phyloP scores from a whole-genome alignment of 164 flowering plant species.

The Annona squamosa region DNA sequence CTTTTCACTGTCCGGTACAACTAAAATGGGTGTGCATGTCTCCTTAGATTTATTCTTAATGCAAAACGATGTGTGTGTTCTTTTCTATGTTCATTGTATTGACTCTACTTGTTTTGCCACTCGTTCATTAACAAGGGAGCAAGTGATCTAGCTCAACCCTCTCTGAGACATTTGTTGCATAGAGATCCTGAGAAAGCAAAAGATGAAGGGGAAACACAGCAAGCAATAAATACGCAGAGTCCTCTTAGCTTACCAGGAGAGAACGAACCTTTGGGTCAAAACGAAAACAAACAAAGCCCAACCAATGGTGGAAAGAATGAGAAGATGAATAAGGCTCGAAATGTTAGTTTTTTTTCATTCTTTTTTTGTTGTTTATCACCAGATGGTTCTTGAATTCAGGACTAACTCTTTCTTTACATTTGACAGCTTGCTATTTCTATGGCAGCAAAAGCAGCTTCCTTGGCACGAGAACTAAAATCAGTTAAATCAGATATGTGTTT shows the following conservation, averaged over 20 bases:
- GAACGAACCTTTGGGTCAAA: conserved; percentile 17
- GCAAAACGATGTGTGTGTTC: no score
- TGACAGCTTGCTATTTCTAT: conserved; percentile 75
- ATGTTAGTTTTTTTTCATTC: conserved; percentile 32
- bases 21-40: no score
- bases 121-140: conserved; percentile 49
- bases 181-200: conserved; percentile 21
- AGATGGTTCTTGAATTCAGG: not conserved
- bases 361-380: not conserved
- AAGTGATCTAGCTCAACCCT: conserved; percentile 57
- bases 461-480: conserved; percentile 74
- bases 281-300: conserved; percentile 25
- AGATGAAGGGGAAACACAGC: conserved; percentile 16
- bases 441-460: conserved; percentile 72
- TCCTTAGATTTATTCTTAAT: no score
- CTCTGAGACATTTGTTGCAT: conserved; percentile 51
- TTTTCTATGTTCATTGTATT: not conserved
- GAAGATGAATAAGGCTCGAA: conserved; percentile 65
- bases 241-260: conserved; percentile 25
- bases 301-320: conserved; percentile 15
- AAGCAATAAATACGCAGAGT: conserved; percentile 42
- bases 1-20: no score
- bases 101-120: not conserved
- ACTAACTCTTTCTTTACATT: not conserved
- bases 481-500: conserved; percentile 58